phyloP scores from a whole-genome alignment of 257 asterid genomes.

The Ophiorrhiza pumila region DNA sequence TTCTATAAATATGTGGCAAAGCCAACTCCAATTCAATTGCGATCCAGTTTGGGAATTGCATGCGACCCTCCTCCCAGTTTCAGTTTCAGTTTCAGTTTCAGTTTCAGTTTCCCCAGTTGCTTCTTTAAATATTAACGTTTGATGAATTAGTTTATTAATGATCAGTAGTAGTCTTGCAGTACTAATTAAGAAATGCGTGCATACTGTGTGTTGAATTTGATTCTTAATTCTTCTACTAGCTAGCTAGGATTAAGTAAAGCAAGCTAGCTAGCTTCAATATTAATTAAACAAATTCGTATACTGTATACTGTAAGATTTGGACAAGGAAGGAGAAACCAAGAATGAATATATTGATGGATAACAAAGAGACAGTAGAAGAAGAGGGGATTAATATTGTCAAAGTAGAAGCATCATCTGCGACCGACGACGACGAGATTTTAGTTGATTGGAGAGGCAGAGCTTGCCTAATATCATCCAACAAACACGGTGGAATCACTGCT shows the following conservation, averaged over 20 bases:
- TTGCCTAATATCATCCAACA: slow-evolving; percentile 44
- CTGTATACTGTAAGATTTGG: background rate
- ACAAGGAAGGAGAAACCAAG: background rate
- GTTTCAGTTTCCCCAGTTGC: too few species aligned
- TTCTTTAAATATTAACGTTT: too few species aligned
- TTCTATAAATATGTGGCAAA: slow-evolving; percentile 9
- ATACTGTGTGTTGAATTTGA: too few species aligned
- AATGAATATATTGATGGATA: slow-evolving; percentile 23
- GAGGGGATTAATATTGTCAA: slow-evolving; percentile 10
- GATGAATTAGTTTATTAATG: too few species aligned
- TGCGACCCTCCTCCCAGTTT: too few species aligned
- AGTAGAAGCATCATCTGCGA: slow-evolving; percentile 11
- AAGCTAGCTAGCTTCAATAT: too few species aligned
- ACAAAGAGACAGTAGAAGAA: slow-evolving; percentile 22
- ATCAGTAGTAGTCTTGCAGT: too few species aligned
- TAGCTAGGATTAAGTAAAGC: too few species aligned
- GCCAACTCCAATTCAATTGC: background rate
- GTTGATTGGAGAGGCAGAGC: slow-evolving; percentile 76
- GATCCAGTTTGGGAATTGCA: background rate
- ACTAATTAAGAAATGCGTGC: too few species aligned
- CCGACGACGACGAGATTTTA: slow-evolving; percentile 16
- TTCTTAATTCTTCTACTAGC: too few species aligned
- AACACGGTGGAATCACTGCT: slow-evolving; percentile 77
- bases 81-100: too few species aligned
- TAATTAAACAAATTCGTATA: background rate